Evolutionary conservation across 139 green algal genomes (phyloP), one percentile per base, ranked within the genome.

Genomic region (Nannochloris sp.): DNA sequence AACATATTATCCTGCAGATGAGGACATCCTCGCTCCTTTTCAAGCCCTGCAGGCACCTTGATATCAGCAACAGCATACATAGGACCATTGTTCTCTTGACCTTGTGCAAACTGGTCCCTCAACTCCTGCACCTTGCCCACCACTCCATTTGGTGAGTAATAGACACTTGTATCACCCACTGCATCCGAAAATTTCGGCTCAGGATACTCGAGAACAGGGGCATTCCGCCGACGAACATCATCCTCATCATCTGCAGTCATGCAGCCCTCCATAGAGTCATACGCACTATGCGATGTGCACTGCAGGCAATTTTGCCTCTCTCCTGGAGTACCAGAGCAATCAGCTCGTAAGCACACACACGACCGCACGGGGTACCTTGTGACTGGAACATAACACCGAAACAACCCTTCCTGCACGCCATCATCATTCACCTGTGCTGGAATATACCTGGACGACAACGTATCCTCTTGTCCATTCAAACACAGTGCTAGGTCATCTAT

Each of bases 341-440:
- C 46, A 25, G 46, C 46, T 53, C 46, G 46, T 53, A 53, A 21
- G n/a, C 46, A 53, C 6, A 53, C 46, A 53, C 46, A 53, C 1
- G 16, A 12, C 12, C 46, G 16, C 12, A 40, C 34, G 8, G 46
- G 46, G n/a, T 25, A 53, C 5, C 46, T 10, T 53, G 46, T 25
- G 16, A 53, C 15, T 25, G 46, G 46, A 25, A 53, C 46, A 53
- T 53, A 53, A 21, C 46, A 53, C n/a, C 46, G 46, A 53, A 53
- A 53, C 46, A 53, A 25, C 7, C 46, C 46, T 19, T 53, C 46
- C 46, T 25, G 16, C n/a, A 25, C n/a, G 1, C 10, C 23, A 53
- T 53, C 23, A 53, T 53, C 46, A 53, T 19, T 53, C 11, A 19
- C 46, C 15, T 21, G 16, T 19, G n/a, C 46, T 25, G 46, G 46